Percentiles rank a stretch among this genome's conserved stretches.
Evolutionary conservation across 1,284 basidiomycete genomes (phyloP).

Genomic region (Naganishia sp.): DNA sequence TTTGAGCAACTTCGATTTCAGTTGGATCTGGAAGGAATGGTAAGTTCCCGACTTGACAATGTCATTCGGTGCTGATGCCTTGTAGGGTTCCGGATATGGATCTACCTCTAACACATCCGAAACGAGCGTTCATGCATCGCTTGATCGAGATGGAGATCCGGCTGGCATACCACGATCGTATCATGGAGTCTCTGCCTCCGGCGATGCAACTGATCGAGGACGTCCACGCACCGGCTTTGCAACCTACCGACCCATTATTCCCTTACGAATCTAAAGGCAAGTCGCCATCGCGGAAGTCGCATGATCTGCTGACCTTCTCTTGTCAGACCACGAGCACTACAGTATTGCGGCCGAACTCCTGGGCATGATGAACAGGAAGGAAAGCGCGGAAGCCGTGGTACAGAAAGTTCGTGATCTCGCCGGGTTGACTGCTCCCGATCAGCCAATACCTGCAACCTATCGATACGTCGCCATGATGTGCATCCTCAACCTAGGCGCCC

Average conservation of each 20-base stretch:
- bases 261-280: conserved; percentile 53
- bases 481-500: conserved; percentile 83
- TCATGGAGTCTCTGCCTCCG: conserved; percentile 83
- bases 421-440: conserved; percentile 56
- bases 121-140: conserved; percentile 80
- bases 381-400: conserved; percentile 66
- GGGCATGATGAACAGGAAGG: conserved; percentile 74
- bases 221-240: conserved; percentile 54
- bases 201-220: conserved; percentile 61
- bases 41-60: conserved; percentile 50
- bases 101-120: conserved; percentile 74
- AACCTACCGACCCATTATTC: conserved; percentile 29
- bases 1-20: conserved; percentile 96
- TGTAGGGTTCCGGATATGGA: conserved; percentile 80
- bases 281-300: conserved; percentile 54
- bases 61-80: conserved; percentile 21
- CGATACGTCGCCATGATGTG: conserved; percentile 85
- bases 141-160: conserved; percentile 88
- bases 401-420: conserved; percentile 66
- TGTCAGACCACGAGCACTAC: conserved; percentile 69
- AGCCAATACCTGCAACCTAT: conserved; percentile 65
- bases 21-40: conserved; percentile 99
- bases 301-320: background rate
- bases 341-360: conserved; percentile 78
- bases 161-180: conserved; percentile 89